Percentiles rank a stretch among this genome's conserved stretches.
These are phyloP conservation scores for Aegilops tauschii DNA, from an alignment of 176 grass and related monocot genomes.

Conservation along the genomic window DNA sequence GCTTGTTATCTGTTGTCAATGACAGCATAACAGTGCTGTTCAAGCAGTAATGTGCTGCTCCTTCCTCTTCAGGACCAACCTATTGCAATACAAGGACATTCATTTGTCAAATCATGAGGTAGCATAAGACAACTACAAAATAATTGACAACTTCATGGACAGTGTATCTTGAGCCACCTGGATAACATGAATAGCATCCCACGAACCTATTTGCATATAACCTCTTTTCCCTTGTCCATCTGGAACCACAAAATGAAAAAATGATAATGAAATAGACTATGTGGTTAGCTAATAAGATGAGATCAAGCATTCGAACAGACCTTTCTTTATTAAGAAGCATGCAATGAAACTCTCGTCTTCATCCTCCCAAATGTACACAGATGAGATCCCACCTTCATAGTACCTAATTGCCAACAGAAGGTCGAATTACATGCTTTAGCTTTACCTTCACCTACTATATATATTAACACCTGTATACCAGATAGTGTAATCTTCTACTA, in stretches of 20 bases:
- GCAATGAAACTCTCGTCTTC: constrained; percentile 79
- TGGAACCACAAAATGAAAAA: constrained; percentile 42
- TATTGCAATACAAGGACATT: constrained; percentile 24
- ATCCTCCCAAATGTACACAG: constrained; percentile 94
- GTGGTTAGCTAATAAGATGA: constrained; percentile 14
- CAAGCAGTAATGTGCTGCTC: constrained; percentile 79
- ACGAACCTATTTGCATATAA: constrained; percentile 86
- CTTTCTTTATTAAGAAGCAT: constrained; percentile 99
- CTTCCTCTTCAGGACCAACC: constrained; percentile 75
- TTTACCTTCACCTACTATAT: not conserved
- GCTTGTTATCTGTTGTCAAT: constrained; percentile 76
- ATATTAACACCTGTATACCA: not conserved
- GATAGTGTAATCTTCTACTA: not conserved
- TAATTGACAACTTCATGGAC: constrained; percentile 1
- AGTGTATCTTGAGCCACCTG: constrained; percentile 50
- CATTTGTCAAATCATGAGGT: not conserved
- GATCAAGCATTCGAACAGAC: constrained; percentile 20
- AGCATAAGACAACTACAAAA: constrained; percentile 28
- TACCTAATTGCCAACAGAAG: constrained; percentile 61
- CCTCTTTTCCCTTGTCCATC: constrained; percentile 86
- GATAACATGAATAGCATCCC: constrained; percentile 98
- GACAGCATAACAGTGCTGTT: constrained; percentile 96
- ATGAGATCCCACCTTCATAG: constrained; percentile 97
- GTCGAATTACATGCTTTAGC: constrained; percentile 13
- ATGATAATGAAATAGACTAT: constrained; percentile 14